Percentiles rank a stretch among this genome's conserved stretches.
These are phyloP conservation scores for Pseudogymnoascus pannorum DNA, from an alignment of 2,329 filamentous ascomycete species.

Conservation along the genomic window DNA sequence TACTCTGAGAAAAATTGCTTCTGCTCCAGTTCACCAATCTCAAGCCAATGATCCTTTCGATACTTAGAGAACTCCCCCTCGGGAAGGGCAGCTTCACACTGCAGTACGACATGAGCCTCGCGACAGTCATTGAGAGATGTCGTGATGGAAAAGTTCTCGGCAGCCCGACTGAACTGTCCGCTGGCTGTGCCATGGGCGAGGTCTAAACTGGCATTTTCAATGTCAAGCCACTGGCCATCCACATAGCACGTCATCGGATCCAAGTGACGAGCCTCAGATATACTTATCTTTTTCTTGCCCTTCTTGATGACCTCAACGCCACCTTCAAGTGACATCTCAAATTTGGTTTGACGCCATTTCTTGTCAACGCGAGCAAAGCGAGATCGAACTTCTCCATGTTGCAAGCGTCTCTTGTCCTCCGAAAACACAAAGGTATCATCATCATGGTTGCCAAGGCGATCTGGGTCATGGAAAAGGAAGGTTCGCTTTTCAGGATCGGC, in stretches of 20 bases:
- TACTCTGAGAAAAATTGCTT: constrained; percentile 25
- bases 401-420: constrained; percentile 36
- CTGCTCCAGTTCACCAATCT: constrained; percentile 23
- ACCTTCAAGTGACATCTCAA: constrained; percentile 10
- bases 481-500: constrained; percentile 24
- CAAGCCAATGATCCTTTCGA: constrained; percentile 19
- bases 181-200: background rate
- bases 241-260: constrained; percentile 6
- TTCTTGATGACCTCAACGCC: constrained; percentile 2
- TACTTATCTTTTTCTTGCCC: background rate
- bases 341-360: constrained; percentile 35
- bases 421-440: constrained; percentile 53
- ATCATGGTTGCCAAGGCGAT: constrained; percentile 37
- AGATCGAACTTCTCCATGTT: constrained; percentile 39
- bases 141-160: background rate
- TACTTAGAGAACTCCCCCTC: constrained; percentile 11
- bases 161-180: background rate
- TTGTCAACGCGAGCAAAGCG: constrained; percentile 39
- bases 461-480: constrained; percentile 53
- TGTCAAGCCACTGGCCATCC: constrained; percentile 11
- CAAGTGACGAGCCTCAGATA: background rate
- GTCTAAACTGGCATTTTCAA: background rate
- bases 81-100: background rate
- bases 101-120: background rate
- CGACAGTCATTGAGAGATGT: background rate